phyloP scores from a whole-genome alignment of 257 asterid species.

The Jaltomata sinuosa region DNA sequence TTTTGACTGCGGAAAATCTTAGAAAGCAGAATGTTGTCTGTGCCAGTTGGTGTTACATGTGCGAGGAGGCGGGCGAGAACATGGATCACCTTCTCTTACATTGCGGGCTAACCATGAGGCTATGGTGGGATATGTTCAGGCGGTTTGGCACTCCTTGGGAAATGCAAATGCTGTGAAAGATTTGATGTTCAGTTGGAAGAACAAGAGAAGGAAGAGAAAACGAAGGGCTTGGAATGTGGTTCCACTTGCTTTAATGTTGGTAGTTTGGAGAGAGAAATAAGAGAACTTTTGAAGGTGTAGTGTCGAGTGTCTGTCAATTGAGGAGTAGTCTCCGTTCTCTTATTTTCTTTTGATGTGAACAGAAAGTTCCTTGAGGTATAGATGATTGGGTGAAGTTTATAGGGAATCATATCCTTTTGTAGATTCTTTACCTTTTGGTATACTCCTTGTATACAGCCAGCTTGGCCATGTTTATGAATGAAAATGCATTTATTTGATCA shows the following conservation, averaged over 20 bases:
- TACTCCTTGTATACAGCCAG: background rate
- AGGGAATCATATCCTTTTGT: background rate
- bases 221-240: background rate
- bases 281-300: background rate
- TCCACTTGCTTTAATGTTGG: background rate
- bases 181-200: background rate
- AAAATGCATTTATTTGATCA: background rate
- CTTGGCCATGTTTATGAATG: background rate
- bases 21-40: background rate
- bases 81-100: background rate
- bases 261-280: background rate
- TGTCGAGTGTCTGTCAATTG: background rate
- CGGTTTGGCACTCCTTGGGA: background rate
- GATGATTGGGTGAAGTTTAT: background rate
- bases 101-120: background rate
- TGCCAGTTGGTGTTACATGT: too few species aligned
- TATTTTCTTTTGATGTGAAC: background rate
- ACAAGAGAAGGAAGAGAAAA: background rate
- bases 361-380: background rate
- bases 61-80: too few species aligned
- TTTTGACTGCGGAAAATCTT: background rate
- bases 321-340: background rate
- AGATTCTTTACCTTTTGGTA: background rate
- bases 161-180: background rate
- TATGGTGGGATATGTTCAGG: background rate